Base-by-base conservation (phyloP, 2,329 filamentous ascomycete genomes). In the Apiospora aurea region DNA sequence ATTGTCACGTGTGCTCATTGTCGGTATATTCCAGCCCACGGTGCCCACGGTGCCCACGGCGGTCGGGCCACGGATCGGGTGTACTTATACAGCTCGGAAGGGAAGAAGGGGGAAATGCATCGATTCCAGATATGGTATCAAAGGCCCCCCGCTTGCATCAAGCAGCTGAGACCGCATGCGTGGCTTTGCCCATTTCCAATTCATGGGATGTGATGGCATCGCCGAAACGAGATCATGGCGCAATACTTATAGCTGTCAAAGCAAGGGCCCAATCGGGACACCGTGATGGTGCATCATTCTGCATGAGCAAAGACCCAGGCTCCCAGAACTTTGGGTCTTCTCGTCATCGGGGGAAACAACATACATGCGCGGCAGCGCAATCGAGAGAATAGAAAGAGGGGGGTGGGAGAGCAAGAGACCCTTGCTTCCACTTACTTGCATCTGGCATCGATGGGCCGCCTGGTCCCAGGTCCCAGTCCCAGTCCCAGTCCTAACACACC, bases 151-250 rank as follows among this genome's bases (percentile, higher is more conserved):
- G 53, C 53, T 61, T 61, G 53, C 53, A 61, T 61, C 57, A 64
- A n/a, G 57, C 53, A 38, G 41, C 8, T 64, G 57, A 64, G 34
- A 64, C 41, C 29, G 34, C n/a, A 41, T 14, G 57, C 41, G 57
- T 41, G 57, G 34, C 57, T 64, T 64, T 38, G 38, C 57, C 34
- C 34, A 24, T 34, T n/a, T 21, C 11, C 29, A 64, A 64, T 64
- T 64, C 57, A 64, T 64, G 57, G 57, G 57, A 41, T 41, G 57
- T 18, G 57, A 64, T 64, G 57, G 57, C 57, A 64, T 64, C 57
- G 57, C 57, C 57, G 57, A 64, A 38, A 41, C 18, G 57, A 64
- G 57, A 41, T 18, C 51, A 57, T 64, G 57, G 34, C 57, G 16
- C n/a, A 38, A 64, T 24, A n/a, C n/a, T n/a, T n/a, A n/a, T n/a